Evolutionary conservation across 306 rosid genomes (phyloP), one percentile per base, ranked within the genome.

Genomic region (Arachis stenosperma): DNA sequence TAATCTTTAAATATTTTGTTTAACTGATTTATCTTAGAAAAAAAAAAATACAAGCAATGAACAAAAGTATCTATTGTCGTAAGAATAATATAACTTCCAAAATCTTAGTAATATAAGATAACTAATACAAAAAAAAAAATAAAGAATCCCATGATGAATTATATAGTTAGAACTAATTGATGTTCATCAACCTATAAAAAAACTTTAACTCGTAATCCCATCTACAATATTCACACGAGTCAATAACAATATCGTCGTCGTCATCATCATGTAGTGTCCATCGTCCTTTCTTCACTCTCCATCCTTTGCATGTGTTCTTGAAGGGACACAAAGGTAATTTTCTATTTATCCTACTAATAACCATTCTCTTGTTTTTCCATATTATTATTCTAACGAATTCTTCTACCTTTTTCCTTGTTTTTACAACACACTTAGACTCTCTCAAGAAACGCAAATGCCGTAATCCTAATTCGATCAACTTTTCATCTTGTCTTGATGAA

Each of bases 171-270:
- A 61, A 40, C 50, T 69, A 41, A 54, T 6, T 4, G 56, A 55
- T 7, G 6, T 69, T 69, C 27, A 9, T 0, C 2, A 22, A 22
- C 27, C 27, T 0, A 14, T 8, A 22, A n/a, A 74, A 74, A 0
- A 7, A 10, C 3, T 7, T 0, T 0, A 57, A 14, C 67, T 75
- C 79, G 2, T 46, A 2, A 4, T 75, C 73, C 67, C 74, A 82
- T 51, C 86, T 55, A 12, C 86, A 73, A 57, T 15, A 56, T 47
- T 82, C 80, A 74, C 86, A 78, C 7, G 3, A 29, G 4, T 0
- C 6, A 48, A 6, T 4, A 3, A 67, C 75, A 11, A 78, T 79
- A 27, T 6, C 3, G 3, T 48, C 54, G 6, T 48, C 54, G 15
- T 77, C 82, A 0, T 67, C 79, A 67, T 77, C 82, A 0, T 67